Evolutionary conservation across 1,284 basidiomycete genomes (phyloP).

Genomic region (Cryptococcus maquisensis): DNA sequence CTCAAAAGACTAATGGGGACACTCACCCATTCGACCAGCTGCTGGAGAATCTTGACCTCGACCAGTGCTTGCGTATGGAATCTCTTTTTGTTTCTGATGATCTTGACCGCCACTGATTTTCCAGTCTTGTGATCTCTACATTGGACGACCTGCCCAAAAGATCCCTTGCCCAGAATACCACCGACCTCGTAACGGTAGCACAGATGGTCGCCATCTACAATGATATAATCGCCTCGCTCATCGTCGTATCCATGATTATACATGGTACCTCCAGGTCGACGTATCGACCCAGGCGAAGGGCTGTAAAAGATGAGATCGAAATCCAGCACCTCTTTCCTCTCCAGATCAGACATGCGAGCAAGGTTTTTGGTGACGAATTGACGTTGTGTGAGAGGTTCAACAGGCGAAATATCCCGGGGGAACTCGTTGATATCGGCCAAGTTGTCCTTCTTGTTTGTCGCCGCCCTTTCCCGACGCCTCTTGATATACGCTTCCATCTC

Average conservation of each 20-base stretch:
- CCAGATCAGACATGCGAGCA: constrained; percentile 73
- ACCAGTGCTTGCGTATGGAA: constrained; percentile 98
- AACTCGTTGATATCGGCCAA: constrained; percentile 86
- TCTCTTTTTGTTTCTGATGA: constrained; percentile 98
- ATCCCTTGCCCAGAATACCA: constrained; percentile 91
- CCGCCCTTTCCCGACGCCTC: constrained; percentile 80
- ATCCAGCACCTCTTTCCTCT: constrained; percentile 86
- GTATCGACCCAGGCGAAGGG: constrained; percentile 22
- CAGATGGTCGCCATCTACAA: constrained; percentile 87
- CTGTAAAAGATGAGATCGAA: constrained; percentile 75
- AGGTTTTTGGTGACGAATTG: constrained; percentile 42
- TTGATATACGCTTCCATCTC: constrained; percentile 95
- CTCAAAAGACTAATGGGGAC: not conserved
- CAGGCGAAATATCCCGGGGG: constrained; percentile 79
- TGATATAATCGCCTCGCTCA: constrained; percentile 93
- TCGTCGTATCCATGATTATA: constrained; percentile 98
- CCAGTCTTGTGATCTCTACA: constrained; percentile 98
- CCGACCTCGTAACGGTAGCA: constrained; percentile 94
- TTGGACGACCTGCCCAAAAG: constrained; percentile 94
- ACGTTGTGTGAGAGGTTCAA: constrained; percentile 63
- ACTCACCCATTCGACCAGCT: constrained; percentile 89
- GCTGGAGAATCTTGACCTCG: constrained; percentile 97
- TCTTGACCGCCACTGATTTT: constrained; percentile 94
- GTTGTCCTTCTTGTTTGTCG: constrained; percentile 66
- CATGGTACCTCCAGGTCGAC: constrained; percentile 60